Evolutionary conservation across 1,139 yeast genomes (phyloP).

Genomic region (Sugiyamaella paludigena): DNA sequence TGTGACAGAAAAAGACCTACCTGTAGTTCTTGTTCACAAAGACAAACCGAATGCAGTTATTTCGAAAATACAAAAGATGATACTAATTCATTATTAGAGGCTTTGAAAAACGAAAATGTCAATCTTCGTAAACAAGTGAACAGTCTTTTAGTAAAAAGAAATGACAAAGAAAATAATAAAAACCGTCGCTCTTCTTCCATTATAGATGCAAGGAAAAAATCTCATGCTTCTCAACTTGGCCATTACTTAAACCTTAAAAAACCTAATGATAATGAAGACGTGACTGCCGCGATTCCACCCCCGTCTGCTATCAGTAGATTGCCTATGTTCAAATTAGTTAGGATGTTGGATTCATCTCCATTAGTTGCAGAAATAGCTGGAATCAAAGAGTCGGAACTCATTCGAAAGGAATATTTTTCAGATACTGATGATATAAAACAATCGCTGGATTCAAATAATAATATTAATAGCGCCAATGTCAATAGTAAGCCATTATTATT

Average conservation of each 20-base stretch:
- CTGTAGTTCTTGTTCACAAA: neutral
- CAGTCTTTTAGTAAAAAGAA: neutral
- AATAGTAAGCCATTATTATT: too few species aligned
- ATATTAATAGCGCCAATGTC: too few species aligned
- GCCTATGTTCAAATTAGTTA: neutral
- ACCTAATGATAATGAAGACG: neutral
- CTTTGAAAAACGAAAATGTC: neutral
- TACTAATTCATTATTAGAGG: neutral
- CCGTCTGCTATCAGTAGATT: neutral
- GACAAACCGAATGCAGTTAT: neutral
- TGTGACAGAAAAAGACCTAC: conserved; percentile 1
- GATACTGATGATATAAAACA: neutral
- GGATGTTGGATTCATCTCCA: neutral
- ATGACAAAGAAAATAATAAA: neutral
- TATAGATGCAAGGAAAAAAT: neutral
- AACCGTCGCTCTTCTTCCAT: neutral
- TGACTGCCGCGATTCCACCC: neutral
- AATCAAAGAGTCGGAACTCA: neutral
- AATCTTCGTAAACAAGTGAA: neutral
- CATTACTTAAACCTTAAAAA: neutral
- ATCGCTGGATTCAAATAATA: neutral
- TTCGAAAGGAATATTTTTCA: neutral
- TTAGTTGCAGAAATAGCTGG: neutral
- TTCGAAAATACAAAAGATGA: neutral
- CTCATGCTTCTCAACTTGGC: neutral